Evolutionary conservation across 1,139 yeast species (phyloP).

Genomic region (Saccharomycopsis crataegensis): DNA sequence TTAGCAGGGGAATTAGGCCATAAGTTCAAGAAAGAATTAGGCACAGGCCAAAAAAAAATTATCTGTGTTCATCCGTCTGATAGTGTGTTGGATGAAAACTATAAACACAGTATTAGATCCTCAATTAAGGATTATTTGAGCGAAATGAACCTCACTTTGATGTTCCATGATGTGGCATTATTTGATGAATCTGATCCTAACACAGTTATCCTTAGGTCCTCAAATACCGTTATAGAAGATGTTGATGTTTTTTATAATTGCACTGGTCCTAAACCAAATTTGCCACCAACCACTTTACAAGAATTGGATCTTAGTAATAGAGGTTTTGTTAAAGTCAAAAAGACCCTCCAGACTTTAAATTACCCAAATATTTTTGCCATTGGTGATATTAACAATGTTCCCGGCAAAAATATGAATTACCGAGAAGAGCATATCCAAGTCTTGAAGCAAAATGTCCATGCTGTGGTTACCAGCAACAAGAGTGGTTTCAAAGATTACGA

Average conservation of each 20-base stretch:
- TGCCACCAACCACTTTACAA: not conserved
- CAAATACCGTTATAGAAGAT: not conserved
- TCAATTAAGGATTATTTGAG: not conserved
- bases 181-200: not conserved
- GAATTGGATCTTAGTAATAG: not conserved
- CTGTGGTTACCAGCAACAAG: not conserved
- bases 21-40: slow-evolving; percentile 15
- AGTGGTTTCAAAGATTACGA: not conserved
- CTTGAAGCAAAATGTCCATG: slow-evolving; percentile 14
- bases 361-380: slow-evolving; percentile 22
- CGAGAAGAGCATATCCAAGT: slow-evolving; percentile 13
- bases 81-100: slow-evolving; percentile 8
- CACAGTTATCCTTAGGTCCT: not conserved
- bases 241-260: slow-evolving; percentile 1
- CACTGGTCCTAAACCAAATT: not conserved
- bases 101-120: slow-evolving; percentile 4
- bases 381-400: slow-evolving; percentile 21
- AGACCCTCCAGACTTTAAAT: slow-evolving; percentile 1
- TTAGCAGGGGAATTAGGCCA: slow-evolving; percentile 23
- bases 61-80: slow-evolving; percentile 20
- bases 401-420: slow-evolving; percentile 14
- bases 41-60: slow-evolving; percentile 18
- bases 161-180: not conserved
- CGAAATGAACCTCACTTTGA: not conserved
- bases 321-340: slow-evolving; percentile 13